phyloP scores from a whole-genome alignment of 139 green algal species.

The Coccomyxa sp. region DNA sequence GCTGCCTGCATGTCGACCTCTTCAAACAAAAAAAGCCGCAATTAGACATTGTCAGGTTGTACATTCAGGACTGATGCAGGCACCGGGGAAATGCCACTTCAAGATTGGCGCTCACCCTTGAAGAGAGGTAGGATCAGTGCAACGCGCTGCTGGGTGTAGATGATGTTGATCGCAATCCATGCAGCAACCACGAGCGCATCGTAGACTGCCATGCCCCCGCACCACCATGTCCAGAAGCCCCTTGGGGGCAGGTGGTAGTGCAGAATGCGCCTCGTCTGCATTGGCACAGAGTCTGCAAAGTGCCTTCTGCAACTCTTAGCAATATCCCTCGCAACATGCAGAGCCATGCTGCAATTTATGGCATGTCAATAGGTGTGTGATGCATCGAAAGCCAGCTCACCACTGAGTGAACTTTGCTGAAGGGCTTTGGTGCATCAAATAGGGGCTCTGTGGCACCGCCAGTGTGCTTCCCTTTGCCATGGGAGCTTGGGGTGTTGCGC shows the following conservation, averaged over 20 bases:
- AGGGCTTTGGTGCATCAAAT: neutral
- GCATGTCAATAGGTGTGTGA: too few relatives aligned
- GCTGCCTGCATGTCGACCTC: too few relatives aligned
- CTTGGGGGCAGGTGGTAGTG: slow-evolving; percentile 3
- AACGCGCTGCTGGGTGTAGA: slow-evolving; percentile 2
- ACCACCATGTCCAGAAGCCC: slow-evolving; percentile 17
- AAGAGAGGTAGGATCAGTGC: slow-evolving; percentile 3
- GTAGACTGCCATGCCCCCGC: slow-evolving; percentile 11
- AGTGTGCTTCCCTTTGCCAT: too few relatives aligned
- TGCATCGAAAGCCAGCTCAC: slow-evolving; percentile 7
- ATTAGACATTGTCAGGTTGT: too few relatives aligned
- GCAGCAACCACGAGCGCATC: slow-evolving; percentile 11
- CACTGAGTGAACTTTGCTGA: neutral
- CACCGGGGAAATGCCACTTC: neutral
- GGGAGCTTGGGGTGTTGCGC: slow-evolving; percentile 5
- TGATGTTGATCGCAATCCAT: slow-evolving; percentile 8
- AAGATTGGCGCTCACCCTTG: slow-evolving; percentile 1
- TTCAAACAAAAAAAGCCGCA: too few relatives aligned
- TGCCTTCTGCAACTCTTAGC: neutral
- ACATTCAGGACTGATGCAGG: too few relatives aligned
- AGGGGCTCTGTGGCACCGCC: too few relatives aligned
- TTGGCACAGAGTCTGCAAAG: neutral
- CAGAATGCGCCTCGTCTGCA: slow-evolving; percentile 7
- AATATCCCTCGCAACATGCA: neutral
- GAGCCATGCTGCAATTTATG: neutral